Evolutionary conservation across 257 asterid species (phyloP).

Genomic region (Agastache rugosa): DNA sequence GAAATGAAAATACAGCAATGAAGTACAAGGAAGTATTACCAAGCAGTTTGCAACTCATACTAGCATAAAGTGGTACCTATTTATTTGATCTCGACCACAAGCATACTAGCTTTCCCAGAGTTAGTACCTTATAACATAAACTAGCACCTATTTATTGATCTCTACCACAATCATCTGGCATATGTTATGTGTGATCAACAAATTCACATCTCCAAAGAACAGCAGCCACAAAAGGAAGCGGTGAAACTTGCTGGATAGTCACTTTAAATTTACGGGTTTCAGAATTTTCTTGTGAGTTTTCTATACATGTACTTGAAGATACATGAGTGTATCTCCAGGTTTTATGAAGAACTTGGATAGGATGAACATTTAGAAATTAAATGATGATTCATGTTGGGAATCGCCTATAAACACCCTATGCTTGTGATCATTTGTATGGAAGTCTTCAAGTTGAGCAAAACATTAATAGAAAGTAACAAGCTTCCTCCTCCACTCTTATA

Average conservation of each 20-base stretch:
- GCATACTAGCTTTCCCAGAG: too few species aligned
- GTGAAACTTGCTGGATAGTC: background rate
- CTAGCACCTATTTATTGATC: conserved; percentile 1
- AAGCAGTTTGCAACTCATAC: conserved; percentile 12
- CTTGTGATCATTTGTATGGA: background rate
- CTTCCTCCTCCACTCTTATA: background rate
- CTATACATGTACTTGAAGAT: background rate
- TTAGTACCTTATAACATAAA: background rate
- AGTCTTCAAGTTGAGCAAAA: conserved; percentile 1
- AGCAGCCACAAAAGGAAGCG: background rate
- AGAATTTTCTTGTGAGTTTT: background rate
- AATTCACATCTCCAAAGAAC: background rate
- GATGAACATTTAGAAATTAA: background rate
- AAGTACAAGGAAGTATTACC: background rate
- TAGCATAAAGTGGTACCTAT: background rate
- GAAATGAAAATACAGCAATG: background rate
- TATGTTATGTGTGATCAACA: background rate
- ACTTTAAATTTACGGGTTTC: background rate
- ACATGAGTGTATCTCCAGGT: background rate
- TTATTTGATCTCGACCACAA: background rate
- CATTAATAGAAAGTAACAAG: background rate
- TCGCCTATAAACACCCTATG: conserved; percentile 3
- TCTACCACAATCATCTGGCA: background rate
- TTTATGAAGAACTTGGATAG: conserved; percentile 1
- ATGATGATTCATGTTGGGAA: background rate